Evolutionary conservation across 2,329 filamentous ascomycete species (phyloP).

Genomic region (Didymella segeticola): DNA sequence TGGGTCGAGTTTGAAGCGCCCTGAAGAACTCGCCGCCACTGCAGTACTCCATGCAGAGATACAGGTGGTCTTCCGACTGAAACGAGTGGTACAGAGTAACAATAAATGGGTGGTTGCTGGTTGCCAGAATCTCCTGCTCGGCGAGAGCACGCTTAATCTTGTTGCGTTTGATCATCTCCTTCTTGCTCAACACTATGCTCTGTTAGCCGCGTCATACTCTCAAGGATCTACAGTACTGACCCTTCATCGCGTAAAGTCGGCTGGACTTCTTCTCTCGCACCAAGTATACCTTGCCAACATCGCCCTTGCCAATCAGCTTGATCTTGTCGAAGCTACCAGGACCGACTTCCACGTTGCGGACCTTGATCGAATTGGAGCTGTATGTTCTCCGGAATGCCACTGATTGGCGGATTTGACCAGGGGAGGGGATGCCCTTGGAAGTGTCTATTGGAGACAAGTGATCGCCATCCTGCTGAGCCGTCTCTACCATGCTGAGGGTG

Average conservation of each 20-base stretch:
- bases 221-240: constrained; percentile 58
- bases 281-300: constrained; percentile 97
- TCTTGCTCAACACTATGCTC: constrained; percentile 87
- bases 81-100: constrained; percentile 99
- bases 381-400: constrained; percentile 92
- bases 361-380: constrained; percentile 99
- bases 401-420: constrained; percentile 68
- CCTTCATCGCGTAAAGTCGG: constrained; percentile 97
- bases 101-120: constrained; percentile 98
- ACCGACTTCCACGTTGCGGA: constrained; percentile 94
- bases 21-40: constrained; percentile 98
- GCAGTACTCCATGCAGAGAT: constrained; percentile 99
- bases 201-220: constrained; percentile 33
- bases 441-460: constrained; percentile 45
- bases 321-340: constrained; percentile 99
- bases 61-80: constrained; percentile 97
- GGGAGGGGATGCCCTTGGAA: constrained; percentile 66
- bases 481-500: constrained; percentile 63
- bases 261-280: constrained; percentile 98
- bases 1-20: constrained; percentile 92
- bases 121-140: constrained; percentile 97
- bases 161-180: constrained; percentile 99
- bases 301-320: constrained; percentile 97
- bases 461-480: constrained; percentile 38
- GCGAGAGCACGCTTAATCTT: constrained; percentile 99